These are phyloP conservation scores for Meripilus lineatus DNA, from an alignment of 1,284 basidiomycete genomes.

Conservation along the genomic window DNA sequence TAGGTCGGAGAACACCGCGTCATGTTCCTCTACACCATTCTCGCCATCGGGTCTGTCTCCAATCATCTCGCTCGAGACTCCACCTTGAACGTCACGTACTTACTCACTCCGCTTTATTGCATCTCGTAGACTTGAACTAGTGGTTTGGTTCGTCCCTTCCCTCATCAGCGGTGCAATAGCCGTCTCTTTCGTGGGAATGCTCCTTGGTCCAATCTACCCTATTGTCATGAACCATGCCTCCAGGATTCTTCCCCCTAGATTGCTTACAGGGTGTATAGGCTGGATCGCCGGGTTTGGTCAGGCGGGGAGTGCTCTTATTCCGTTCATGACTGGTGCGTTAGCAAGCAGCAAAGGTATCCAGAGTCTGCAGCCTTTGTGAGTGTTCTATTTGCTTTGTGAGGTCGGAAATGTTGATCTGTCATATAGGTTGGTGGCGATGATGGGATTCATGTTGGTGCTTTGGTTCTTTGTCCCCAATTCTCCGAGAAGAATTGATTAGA, in stretches of 20 bases:
- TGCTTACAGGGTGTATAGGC: slow-evolving; percentile 49
- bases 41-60: slow-evolving; percentile 30
- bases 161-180: slow-evolving; percentile 47
- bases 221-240: slow-evolving; percentile 46
- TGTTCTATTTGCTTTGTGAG: background rate
- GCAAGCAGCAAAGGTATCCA: slow-evolving; percentile 45
- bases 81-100: background rate
- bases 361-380: slow-evolving; percentile 52
- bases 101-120: background rate
- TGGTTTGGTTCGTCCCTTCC: slow-evolving; percentile 55
- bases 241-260: slow-evolving; percentile 42
- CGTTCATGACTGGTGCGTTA: slow-evolving; percentile 54
- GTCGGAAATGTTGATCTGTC: background rate
- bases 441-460: slow-evolving; percentile 7
- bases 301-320: slow-evolving; percentile 48
- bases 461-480: background rate
- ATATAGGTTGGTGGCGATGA: slow-evolving; percentile 9
- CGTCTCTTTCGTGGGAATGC: slow-evolving; percentile 50
- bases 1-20: slow-evolving; percentile 39
- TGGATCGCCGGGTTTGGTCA: slow-evolving; percentile 52
- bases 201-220: slow-evolving; percentile 49
- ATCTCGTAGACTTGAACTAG: slow-evolving; percentile 39
- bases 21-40: slow-evolving; percentile 33
- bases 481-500: slow-evolving; percentile 3
- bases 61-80: slow-evolving; percentile 1